Conservation (phyloP, 2,329 filamentous ascomycete genomes). For the Fusarium austroafricanum region DNA sequence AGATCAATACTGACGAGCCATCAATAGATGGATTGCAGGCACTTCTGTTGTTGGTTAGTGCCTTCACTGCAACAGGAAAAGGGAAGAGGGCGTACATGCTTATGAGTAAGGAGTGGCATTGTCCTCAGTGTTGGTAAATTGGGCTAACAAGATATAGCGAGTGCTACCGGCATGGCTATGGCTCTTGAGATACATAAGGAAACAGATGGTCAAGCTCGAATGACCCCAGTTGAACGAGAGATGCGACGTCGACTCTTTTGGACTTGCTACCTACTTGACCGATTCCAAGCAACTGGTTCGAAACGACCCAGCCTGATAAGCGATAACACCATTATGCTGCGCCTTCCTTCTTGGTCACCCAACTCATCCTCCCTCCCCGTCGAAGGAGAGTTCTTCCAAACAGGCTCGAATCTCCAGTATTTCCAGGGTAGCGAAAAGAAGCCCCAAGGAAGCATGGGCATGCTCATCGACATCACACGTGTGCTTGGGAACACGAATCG, state of each 20-base stretch:
- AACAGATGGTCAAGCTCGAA: conserved; percentile 69
- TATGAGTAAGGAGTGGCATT: conserved; percentile 66
- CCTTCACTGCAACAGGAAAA: conserved; percentile 80
- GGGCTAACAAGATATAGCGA: conserved; percentile 65
- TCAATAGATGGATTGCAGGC: conserved; percentile 82
- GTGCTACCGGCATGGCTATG: conserved; percentile 83
- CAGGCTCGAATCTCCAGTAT: conserved; percentile 80
- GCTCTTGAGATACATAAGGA: conserved; percentile 86
- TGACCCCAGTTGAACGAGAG: conserved; percentile 77
- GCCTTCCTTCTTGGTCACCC: conserved; percentile 79
- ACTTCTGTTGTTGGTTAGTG: conserved; percentile 78
- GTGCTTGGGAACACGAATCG: conserved; percentile 86
- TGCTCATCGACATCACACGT: conserved; percentile 86
- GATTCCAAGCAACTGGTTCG: conserved; percentile 84
- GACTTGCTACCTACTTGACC: conserved; percentile 88
- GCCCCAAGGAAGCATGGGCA: conserved; percentile 78
- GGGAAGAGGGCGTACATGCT: conserved; percentile 91
- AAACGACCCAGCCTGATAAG: conserved; percentile 83
- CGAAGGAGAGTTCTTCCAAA: conserved; percentile 85
- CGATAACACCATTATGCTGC: conserved; percentile 80
- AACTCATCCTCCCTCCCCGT: conserved; percentile 69
- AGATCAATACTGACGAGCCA: conserved; percentile 83
- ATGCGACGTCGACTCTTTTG: conserved; percentile 85
- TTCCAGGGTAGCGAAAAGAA: conserved; percentile 75
- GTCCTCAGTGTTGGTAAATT: neutral